Percentiles rank a stretch among this genome's conserved stretches.
phyloP scores from a whole-genome alignment of 2,329 filamentous ascomycete genomes.

The Aulographum hederae region DNA sequence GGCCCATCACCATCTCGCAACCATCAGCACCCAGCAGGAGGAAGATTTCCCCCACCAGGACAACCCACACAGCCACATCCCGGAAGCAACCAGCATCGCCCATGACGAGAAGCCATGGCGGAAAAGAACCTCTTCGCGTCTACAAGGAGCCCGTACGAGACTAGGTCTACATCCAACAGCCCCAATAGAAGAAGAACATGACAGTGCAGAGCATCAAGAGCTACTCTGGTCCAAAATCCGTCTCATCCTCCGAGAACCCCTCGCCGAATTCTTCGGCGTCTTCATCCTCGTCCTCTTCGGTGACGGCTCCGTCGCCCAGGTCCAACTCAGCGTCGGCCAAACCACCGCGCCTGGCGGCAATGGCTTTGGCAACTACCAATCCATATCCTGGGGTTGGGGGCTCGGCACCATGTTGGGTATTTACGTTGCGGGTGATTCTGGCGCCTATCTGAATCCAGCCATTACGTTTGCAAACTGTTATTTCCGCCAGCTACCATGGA shows the following conservation, averaged over 20 bases:
- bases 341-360: slow-evolving; percentile 19
- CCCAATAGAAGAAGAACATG: slow-evolving; percentile 23
- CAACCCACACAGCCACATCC: too few relatives aligned
- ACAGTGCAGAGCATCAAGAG: slow-evolving; percentile 15
- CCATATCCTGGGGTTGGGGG: slow-evolving; percentile 24
- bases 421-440: slow-evolving; percentile 46
- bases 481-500: slow-evolving; percentile 49
- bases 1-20: too few relatives aligned
- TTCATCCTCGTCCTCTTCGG: slow-evolving; percentile 25
- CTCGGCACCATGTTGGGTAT: slow-evolving; percentile 29
- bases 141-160: too few relatives aligned
- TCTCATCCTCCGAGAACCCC: slow-evolving; percentile 21
- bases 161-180: slow-evolving; percentile 22
- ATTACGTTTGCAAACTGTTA: slow-evolving; percentile 53
- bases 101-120: too few relatives aligned
- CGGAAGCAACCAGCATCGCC: too few relatives aligned
- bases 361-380: slow-evolving; percentile 23
- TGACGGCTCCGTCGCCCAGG: slow-evolving; percentile 25
- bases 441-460: slow-evolving; percentile 47
- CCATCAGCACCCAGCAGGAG: too few relatives aligned
- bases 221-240: slow-evolving; percentile 20
- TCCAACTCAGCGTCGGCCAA: slow-evolving; percentile 18
- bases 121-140: too few relatives aligned
- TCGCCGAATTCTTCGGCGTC: slow-evolving; percentile 25
- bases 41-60: too few relatives aligned